A percentile compares a stretch with the other conserved stretches of the same genome.
These are phyloP conservation scores for Stylonectria norvegica DNA, from an alignment of 2,329 filamentous ascomycete species.

Conservation along the genomic window DNA sequence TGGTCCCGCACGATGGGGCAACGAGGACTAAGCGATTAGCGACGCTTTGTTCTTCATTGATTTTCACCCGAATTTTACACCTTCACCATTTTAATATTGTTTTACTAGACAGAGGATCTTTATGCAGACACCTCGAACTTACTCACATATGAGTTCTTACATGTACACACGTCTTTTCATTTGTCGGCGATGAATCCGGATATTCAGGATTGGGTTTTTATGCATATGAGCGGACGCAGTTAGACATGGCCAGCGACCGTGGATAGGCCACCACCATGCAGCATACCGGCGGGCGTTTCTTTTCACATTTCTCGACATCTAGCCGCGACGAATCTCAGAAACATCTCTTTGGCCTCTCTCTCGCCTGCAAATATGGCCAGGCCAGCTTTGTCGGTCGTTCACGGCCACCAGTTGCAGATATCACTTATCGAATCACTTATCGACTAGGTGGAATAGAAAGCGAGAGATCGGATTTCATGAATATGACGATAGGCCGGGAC, in stretches of 20 bases:
- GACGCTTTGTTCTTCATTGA: conserved; percentile 6
- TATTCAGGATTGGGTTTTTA: conserved; percentile 7
- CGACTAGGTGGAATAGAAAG: conserved; percentile 5
- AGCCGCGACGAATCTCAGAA: background rate
- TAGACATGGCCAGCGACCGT: background rate
- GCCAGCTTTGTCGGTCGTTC: too few species aligned
- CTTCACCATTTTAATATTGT: conserved; percentile 1
- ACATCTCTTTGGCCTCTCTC: too few species aligned
- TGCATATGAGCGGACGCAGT: conserved; percentile 12
- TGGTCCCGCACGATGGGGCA: conserved; percentile 22
- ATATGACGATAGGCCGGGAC: conserved; percentile 4
- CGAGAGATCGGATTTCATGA: conserved; percentile 7
- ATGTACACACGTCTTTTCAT: conserved; percentile 19
- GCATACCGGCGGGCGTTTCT: background rate
- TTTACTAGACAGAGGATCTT: conserved; percentile 12
- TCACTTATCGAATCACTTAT: too few species aligned
- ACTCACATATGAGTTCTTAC: conserved; percentile 14
- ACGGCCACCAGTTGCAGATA: too few species aligned
- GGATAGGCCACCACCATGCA: background rate
- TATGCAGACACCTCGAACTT: conserved; percentile 24
- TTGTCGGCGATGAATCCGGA: conserved; percentile 22
- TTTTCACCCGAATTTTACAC: conserved; percentile 13
- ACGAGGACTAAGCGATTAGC: conserved; percentile 20
- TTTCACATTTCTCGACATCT: background rate
- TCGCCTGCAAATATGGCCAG: too few species aligned